Percentiles rank a stretch among this genome's conserved stretches.
Evolutionary conservation across 2,329 filamentous ascomycete genomes (phyloP).

Genomic region (Fusarium caatingaense): DNA sequence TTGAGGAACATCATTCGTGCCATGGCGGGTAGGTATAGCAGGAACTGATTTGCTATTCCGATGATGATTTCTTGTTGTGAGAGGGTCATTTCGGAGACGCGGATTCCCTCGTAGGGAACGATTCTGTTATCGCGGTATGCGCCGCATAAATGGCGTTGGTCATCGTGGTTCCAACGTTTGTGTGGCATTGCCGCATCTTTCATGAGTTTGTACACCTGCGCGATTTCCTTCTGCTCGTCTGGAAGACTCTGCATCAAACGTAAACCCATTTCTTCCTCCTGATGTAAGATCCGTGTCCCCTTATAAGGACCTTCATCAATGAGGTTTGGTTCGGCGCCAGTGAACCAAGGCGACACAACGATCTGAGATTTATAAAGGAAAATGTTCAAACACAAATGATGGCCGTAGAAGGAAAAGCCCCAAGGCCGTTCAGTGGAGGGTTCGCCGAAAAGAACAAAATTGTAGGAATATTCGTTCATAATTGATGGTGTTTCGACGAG

Average conservation of each 20-base stretch:
- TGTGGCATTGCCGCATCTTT: slow-evolving; percentile 73
- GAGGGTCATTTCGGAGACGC: slow-evolving; percentile 60
- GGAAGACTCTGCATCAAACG: slow-evolving; percentile 74
- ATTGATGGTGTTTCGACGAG: slow-evolving; percentile 70
- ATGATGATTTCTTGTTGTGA: slow-evolving; percentile 52
- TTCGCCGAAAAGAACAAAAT: slow-evolving; percentile 76
- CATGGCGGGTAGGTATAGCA: slow-evolving; percentile 72
- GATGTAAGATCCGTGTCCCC: slow-evolving; percentile 74
- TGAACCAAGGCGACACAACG: slow-evolving; percentile 79
- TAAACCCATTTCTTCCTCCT: slow-evolving; percentile 73
- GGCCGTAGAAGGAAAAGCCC: slow-evolving; percentile 82
- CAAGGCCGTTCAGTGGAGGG: slow-evolving; percentile 69
- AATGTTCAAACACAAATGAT: slow-evolving; percentile 79
- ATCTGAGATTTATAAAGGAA: slow-evolving; percentile 75
- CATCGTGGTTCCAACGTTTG: slow-evolving; percentile 82
- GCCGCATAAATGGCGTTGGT: slow-evolving; percentile 81
- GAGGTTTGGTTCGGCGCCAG: slow-evolving; percentile 81
- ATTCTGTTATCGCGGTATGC: slow-evolving; percentile 82
- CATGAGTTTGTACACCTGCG: slow-evolving; percentile 69
- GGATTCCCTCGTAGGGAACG: slow-evolving; percentile 78
- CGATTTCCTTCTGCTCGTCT: slow-evolving; percentile 55
- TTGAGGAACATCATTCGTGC: slow-evolving; percentile 66
- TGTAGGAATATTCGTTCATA: slow-evolving; percentile 82
- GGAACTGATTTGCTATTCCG: slow-evolving; percentile 65
- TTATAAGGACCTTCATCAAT: slow-evolving; percentile 73